Base-by-base conservation (phyloP, 2,329 filamentous ascomycete species). In the Lasiodiplodia sp. region DNA sequence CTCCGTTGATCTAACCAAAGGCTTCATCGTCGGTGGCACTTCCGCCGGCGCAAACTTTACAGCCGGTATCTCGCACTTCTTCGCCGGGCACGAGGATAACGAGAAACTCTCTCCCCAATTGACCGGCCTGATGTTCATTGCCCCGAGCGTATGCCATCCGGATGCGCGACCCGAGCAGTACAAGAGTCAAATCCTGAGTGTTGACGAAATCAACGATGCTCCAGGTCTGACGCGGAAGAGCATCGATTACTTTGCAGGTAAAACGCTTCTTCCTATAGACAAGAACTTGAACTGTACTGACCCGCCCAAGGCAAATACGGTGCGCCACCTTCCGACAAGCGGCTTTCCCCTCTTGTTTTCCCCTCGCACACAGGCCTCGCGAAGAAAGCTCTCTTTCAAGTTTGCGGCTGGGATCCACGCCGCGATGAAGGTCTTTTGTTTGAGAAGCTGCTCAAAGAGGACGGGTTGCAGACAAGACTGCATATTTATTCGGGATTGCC, bases 41-140 rank as follows among this genome's bases (percentile, higher is more conserved):
- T 63, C 58, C 18, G 57, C 57, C 6, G 57, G 57, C 38, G 57
- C 38, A 8, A 47, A 62, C 25, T 49, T 62, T 14, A 51, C 58
- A n/a, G 40, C 40, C 38, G 40, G 55, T 4, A 34, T 40, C 34
- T 38, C 55, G 16, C 58, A 49, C n/a, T 51, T 47, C 40, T n/a
- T 31, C 25, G 25, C 25, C 28, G 28, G 58, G 23, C 23, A 47
- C 23, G 23, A 12, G 18, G 40, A 63, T 14, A 40, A 14, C n/a
- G 34, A 58, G 21, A 40, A 58, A 34, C 34, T 58, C 16, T 58
- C 58, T 6, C 40, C 23, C 12, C 23, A 23, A 40, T 14, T 63
- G 28, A 63, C 38, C 0, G 40, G 40, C n/a, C 38, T 63, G 23
- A 11, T 47, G 16, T 51, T 63, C 40, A 18, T 63, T 38, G 28